Percentiles rank a stretch among this genome's conserved stretches.
Conservation (phyloP, 2,329 filamentous ascomycete genomes). For the Saccharata proteae region DNA sequence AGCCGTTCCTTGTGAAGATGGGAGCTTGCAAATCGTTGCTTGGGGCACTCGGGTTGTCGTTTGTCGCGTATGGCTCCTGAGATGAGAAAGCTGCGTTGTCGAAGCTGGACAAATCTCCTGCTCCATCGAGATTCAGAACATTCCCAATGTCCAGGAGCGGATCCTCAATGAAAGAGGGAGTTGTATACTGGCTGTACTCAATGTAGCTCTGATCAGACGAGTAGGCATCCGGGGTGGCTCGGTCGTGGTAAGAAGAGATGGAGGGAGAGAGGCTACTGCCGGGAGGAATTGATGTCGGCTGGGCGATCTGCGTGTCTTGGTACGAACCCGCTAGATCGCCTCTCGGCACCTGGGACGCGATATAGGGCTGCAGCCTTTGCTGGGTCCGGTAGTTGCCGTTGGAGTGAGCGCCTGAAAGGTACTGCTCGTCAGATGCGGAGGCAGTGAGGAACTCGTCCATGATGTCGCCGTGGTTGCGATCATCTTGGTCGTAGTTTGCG, state of each 20-base stretch:
- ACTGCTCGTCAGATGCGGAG: slow-evolving; percentile 2
- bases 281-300: slow-evolving; percentile 11
- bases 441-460: slow-evolving; percentile 7
- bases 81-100: not conserved
- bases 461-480: slow-evolving; percentile 29
- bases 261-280: slow-evolving; percentile 24
- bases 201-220: slow-evolving; percentile 21
- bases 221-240: slow-evolving; percentile 25
- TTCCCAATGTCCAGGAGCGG: slow-evolving; percentile 20
- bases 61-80: slow-evolving; percentile 1
- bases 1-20: slow-evolving; percentile 4
- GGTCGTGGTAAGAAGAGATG: slow-evolving; percentile 20
- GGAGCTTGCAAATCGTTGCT: slow-evolving; percentile 5
- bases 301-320: slow-evolving; percentile 3
- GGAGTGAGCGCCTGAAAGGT: not conserved
- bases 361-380: too few species aligned
- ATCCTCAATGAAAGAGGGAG: slow-evolving; percentile 18
- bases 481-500: slow-evolving; percentile 20
- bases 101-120: too few species aligned
- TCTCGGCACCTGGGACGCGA: too few species aligned
- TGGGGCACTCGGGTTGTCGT: slow-evolving; percentile 3
- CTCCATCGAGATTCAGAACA: too few species aligned
- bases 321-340: too few species aligned
- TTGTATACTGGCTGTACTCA: slow-evolving; percentile 20
- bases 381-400: not conserved